Conservation (phyloP, 305 asterid genomes). For the Rubia peregrina region DNA sequence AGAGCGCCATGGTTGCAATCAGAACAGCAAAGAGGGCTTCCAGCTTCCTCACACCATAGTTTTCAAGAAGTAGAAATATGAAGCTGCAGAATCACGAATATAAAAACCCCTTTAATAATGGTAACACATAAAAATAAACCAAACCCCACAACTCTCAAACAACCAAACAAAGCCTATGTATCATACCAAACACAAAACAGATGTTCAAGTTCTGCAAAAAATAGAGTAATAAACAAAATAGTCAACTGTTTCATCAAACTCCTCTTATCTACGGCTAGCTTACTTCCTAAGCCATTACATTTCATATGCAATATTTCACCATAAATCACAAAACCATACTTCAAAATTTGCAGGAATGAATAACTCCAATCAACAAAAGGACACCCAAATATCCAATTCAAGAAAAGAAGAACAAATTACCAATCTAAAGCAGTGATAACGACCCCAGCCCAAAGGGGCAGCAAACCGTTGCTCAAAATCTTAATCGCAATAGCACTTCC, state of each 20-base stretch:
- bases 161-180: neutral
- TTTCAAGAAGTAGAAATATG: constrained; percentile 79
- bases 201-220: neutral
- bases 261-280: neutral
- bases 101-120: constrained; percentile 8
- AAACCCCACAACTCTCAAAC: neutral
- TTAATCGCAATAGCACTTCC: constrained; percentile 93
- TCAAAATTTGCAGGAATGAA: neutral
- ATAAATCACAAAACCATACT: neutral
- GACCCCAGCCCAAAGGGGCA: constrained; percentile 94
- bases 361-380: neutral
- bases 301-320: neutral
- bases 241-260: neutral
- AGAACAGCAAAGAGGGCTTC: constrained; percentile 94
- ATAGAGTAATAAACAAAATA: neutral
- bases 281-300: neutral
- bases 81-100: constrained; percentile 48
- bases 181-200: neutral
- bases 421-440: constrained; percentile 82
- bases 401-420: constrained; percentile 24
- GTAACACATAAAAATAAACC: neutral
- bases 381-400: neutral
- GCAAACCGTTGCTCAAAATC: constrained; percentile 57
- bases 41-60: constrained; percentile 83
- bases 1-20: constrained; percentile 73